These are phyloP conservation scores for Fusarium buharicum DNA, from an alignment of 2,329 filamentous ascomycete species.

Conservation along the genomic window DNA sequence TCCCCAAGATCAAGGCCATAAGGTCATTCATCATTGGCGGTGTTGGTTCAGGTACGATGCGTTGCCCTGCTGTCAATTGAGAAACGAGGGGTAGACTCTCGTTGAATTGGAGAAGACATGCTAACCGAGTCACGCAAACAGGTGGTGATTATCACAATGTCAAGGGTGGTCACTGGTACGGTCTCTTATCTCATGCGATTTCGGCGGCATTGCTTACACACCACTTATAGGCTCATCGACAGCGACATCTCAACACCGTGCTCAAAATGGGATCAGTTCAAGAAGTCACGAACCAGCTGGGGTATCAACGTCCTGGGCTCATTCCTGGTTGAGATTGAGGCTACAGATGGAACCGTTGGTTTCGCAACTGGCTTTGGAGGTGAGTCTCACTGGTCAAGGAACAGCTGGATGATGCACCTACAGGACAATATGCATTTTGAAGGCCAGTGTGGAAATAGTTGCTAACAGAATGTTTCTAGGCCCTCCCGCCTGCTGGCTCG, in stretches of 20 bases:
- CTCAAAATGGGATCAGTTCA: constrained; percentile 88
- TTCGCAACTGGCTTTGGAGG: constrained; percentile 94
- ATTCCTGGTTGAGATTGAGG: constrained; percentile 90
- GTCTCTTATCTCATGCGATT: neutral
- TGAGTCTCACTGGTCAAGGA: constrained; percentile 45
- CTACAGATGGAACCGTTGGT: constrained; percentile 88
- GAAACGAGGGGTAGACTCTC: constrained; percentile 1
- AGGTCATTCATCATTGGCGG: constrained; percentile 73
- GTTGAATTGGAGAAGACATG: neutral
- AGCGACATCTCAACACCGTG: constrained; percentile 92
- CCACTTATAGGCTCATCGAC: constrained; percentile 80
- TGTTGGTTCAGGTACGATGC: constrained; percentile 47
- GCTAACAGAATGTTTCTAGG: constrained; percentile 56
- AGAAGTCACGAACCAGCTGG: constrained; percentile 88
- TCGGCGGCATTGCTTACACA: constrained; percentile 16
- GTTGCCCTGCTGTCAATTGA: neutral
- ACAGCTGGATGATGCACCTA: neutral
- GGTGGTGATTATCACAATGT: constrained; percentile 95
- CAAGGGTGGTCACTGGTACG: constrained; percentile 73
- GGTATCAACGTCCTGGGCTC: constrained; percentile 95
- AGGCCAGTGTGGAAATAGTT: neutral
- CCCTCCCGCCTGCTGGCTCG: constrained; percentile 92
- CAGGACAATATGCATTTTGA: neutral
- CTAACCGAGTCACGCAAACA: constrained; percentile 42
- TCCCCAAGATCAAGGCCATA: constrained; percentile 80